Base-by-base conservation (phyloP, 2,329 filamentous ascomycete genomes). In the Colletotrichum echinochloae region DNA sequence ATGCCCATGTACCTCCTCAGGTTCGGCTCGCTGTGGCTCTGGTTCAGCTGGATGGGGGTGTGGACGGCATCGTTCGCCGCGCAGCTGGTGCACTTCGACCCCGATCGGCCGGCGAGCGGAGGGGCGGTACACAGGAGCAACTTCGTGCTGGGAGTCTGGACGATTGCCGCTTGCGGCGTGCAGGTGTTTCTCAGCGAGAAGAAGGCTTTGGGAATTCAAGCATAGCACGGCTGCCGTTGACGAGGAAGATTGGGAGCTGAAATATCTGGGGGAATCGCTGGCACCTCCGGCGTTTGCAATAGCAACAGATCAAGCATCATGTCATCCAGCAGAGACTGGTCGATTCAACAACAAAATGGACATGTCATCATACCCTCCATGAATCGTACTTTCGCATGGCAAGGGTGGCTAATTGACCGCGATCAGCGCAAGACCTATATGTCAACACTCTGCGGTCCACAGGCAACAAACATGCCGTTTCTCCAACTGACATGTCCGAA, bases 131-230 rank as follows among this genome's bases (percentile, higher is more conserved):
- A 76, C 39, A 73, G 66, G 54, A 72, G 73, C 28, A 76, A 76
- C 30, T 76, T 76, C 9, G 23, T 73, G 1, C 72, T 76, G 3
- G 74, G 74, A 0, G 59, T 73, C 0, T 76, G 74, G 74, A 76
- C 74, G 0, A 65, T 73, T 30, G 39, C 70, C 2, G 73, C 64
- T 1, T 73, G 69, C 48, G 69, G 73, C 3, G 66, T 77, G 12
- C 76, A 76, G 57, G 74, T 75, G n/a, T 60, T 73, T 20, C 46
- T 68, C 9, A 70, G 65, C 5, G 64, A 68, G 9, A 37, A 49
- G 44, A 35, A 46, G 5, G 44, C n/a, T 28, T 6, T 60, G 44
- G 23, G 30, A 18, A 23, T 35, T 12, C 46, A 41, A 49, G 4
- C 54, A 60, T 2, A 44, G 16, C 44, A 23, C 35, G 12, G 30